Conservation (phyloP, 2,329 filamentous ascomycete species). For the Chrysoporthe deuterocubensis region DNA sequence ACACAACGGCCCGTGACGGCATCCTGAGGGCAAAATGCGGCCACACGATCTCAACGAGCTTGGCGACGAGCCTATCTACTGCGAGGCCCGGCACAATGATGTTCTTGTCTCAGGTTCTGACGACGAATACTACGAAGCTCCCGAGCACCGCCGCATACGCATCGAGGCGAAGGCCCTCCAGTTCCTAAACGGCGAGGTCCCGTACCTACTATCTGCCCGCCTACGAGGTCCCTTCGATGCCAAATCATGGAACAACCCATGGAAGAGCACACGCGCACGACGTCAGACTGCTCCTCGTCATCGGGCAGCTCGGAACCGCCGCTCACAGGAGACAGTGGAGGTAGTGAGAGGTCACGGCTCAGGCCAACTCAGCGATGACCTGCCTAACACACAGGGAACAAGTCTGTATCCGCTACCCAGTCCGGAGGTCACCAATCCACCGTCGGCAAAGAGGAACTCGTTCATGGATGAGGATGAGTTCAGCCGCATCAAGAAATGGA, state of each 20-base stretch:
- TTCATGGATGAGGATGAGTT: conserved; percentile 27
- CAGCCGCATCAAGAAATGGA: conserved; percentile 26
- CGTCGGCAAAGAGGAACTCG: conserved; percentile 33
- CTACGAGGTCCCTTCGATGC: conserved; percentile 65
- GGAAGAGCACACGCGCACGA: conserved; percentile 42
- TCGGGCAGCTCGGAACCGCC: conserved; percentile 28
- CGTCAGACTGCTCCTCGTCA: not conserved
- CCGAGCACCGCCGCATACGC: conserved; percentile 52
- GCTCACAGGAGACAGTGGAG: conserved; percentile 30
- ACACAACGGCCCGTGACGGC: not conserved
- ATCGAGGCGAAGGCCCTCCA: conserved; percentile 63
- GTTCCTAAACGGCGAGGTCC: conserved; percentile 60
- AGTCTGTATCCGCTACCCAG: conserved; percentile 32
- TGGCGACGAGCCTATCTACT: conserved; percentile 50
- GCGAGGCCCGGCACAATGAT: conserved; percentile 49
- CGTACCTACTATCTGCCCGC: conserved; percentile 62
- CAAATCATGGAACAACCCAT: conserved; percentile 56
- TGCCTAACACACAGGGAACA: conserved; percentile 24
- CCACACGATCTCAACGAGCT: conserved; percentile 12
- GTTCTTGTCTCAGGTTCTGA: conserved; percentile 62
- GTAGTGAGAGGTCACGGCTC: not conserved
- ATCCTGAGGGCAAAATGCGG: conserved; percentile 20
- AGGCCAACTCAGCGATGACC: conserved; percentile 7
- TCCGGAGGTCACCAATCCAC: conserved; percentile 33
- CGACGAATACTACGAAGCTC: conserved; percentile 54